phyloP scores from a whole-genome alignment of 495 filamentous ascomycete genomes.

The Podospora pseudopauciseta region DNA sequence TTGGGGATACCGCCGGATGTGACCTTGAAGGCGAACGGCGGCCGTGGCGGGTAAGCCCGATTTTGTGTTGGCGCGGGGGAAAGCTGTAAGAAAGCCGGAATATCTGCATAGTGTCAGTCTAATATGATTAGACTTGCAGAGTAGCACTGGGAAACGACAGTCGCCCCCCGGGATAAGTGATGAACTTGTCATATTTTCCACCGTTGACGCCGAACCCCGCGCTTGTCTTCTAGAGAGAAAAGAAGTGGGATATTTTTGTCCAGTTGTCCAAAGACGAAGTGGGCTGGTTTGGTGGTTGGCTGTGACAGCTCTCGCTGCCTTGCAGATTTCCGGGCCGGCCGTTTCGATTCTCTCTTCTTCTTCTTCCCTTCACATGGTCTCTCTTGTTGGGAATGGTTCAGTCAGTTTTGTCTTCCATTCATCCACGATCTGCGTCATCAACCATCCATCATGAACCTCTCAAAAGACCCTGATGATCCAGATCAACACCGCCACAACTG shows the following conservation, averaged over 20 bases:
- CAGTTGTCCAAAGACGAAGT: not conserved
- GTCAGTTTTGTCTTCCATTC: not conserved
- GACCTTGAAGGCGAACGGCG: not conserved
- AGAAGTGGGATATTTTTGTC: not conserved
- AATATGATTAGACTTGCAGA: not conserved
- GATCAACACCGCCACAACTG: not conserved
- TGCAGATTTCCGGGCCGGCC: not conserved
- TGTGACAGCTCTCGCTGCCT: not conserved
- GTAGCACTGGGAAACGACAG: not conserved
- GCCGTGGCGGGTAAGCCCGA: not conserved
- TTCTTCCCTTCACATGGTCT: not conserved
- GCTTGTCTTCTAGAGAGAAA: not conserved
- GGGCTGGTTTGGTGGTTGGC: not conserved
- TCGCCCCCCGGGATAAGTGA: no score
- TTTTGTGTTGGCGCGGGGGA: not conserved
- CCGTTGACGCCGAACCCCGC: not conserved
- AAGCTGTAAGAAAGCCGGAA: not conserved
- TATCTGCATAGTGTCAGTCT: not conserved
- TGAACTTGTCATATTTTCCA: not conserved
- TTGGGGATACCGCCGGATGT: not conserved
- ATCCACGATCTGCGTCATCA: not conserved
- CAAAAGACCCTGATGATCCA: not conserved
- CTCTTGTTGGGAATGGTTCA: not conserved
- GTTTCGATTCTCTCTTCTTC: not conserved
- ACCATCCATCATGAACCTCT: not conserved